Base-by-base conservation (phyloP, 768 basidiomycete genomes). In the Tylopilus rubrobrunneus region DNA sequence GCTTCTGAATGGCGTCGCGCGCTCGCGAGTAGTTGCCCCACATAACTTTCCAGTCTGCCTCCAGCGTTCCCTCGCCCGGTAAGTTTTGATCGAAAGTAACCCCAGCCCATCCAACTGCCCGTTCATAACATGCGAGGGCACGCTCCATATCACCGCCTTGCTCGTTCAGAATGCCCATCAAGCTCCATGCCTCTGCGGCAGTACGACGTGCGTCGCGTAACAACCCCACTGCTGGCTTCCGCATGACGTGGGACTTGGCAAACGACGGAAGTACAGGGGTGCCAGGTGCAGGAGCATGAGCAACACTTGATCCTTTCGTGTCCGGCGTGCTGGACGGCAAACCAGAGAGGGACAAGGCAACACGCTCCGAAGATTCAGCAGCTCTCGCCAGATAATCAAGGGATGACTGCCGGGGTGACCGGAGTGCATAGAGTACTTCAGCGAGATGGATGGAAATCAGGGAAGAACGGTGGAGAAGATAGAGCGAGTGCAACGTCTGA, bases 111-210 rank as follows among this genome's bases (percentile, higher is more conserved):
- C 73, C 78, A 41, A 89, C 68, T 19, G 89, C 88, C 11, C 83
- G 80, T 60, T 84, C 79, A 61, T 86, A 91, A 65, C 83, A 88
- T 42, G 76, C 73, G 7, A 87, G 63, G 8, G 85, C 85, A 33
- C 55, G 60, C 45, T 71, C 58, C 56, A 68, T 58, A 7, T 73
- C 69, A 47, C 52, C 67, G 51, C 44, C 67, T 56, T 60, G 53
- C 62, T 89, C 85, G n/a, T 76, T 74, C 8, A 91, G 70, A 39
- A 88, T 71, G 12, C 89, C 89, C 66, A 84, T 74, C 56, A 90
- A 71, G 62, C 82, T 85, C 86, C 87, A 90, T 6, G 87, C 81
- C 67, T 89, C 85, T 1, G 85, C 84, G 15, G 87, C 83, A 27
- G 85, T 82, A 43, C 86, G 74, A 15, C 85, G 78, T 17, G 89